Percentiles rank a stretch among this genome's conserved stretches.
phyloP scores from a whole-genome alignment of 2,329 filamentous ascomycete species.

The Sporothrix humicola region DNA sequence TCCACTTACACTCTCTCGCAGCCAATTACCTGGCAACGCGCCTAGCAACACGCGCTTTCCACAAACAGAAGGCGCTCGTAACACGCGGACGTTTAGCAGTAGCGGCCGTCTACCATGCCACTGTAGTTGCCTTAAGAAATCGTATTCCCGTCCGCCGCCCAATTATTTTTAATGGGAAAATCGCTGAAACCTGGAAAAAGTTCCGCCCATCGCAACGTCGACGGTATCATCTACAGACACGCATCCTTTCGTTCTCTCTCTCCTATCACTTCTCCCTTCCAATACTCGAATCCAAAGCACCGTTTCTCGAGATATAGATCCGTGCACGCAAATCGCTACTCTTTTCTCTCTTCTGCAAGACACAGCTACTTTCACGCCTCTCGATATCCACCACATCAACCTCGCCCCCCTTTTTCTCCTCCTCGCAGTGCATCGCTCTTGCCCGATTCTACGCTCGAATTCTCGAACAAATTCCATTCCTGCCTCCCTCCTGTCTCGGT shows the following conservation, averaged over 20 bases:
- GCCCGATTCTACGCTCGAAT: neutral
- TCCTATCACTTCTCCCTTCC: neutral
- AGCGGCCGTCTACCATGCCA: neutral
- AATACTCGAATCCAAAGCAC: neutral
- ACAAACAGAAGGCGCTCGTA: conserved; percentile 29
- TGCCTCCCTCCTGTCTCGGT: conserved; percentile 5
- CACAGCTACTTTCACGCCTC: neutral
- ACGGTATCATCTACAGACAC: conserved; percentile 18
- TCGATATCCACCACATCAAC: neutral
- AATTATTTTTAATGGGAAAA: conserved; percentile 8
- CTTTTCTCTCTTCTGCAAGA: neutral
- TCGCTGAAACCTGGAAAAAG: conserved; percentile 33
- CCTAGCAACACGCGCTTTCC: conserved; percentile 27
- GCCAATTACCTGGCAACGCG: conserved; percentile 27
- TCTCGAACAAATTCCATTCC: conserved; percentile 10
- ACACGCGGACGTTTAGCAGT: conserved; percentile 5
- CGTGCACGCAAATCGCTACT: neutral
- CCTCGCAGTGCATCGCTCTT: neutral
- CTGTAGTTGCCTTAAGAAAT: conserved; percentile 23
- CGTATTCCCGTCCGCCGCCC: conserved; percentile 16
- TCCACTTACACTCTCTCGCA: conserved; percentile 6
- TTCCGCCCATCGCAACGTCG: conserved; percentile 30
- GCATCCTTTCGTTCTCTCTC: neutral
- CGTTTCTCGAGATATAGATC: neutral
- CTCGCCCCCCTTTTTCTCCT: conserved; percentile 26